phyloP scores from a whole-genome alignment of 2,329 filamentous ascomycete species.

The Diaporthe capsici region DNA sequence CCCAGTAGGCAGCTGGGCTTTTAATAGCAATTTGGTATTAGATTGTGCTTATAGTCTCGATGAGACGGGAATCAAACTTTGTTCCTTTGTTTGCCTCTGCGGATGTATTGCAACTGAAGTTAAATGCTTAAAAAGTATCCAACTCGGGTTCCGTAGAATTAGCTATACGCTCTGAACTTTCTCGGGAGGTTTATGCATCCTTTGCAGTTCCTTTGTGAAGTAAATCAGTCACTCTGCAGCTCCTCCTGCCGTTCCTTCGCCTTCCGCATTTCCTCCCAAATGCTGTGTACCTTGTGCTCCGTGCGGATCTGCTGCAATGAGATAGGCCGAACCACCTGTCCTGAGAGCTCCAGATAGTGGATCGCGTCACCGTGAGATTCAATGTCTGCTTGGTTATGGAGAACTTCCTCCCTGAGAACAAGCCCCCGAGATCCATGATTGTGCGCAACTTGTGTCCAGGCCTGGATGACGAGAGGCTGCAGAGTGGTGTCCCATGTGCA shows the following conservation, averaged over 20 bases:
- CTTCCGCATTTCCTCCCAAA: not conserved
- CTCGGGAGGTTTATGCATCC: not conserved
- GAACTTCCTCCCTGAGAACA: conserved; percentile 44
- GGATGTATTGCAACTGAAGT: not conserved
- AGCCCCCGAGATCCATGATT: too few species aligned
- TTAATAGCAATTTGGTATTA: not conserved
- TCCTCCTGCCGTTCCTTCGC: not conserved
- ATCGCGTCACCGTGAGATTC: not conserved
- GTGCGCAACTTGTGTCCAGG: too few species aligned
- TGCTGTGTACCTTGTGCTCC: not conserved
- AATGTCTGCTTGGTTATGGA: not conserved
- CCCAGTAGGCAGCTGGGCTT: not conserved
- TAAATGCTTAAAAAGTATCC: not conserved
- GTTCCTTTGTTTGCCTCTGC: not conserved
- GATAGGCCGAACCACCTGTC: not conserved
- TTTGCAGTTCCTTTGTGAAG: too few species aligned
- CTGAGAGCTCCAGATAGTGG: not conserved
- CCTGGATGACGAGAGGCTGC: too few species aligned
- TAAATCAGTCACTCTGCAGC: not conserved
- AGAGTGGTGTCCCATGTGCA: too few species aligned
- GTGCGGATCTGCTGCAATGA: not conserved
- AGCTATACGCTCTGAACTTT: too few species aligned
- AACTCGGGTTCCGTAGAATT: not conserved
- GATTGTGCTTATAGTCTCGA: not conserved
- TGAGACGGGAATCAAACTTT: not conserved